phyloP scores from a whole-genome alignment of 2,329 filamentous ascomycete genomes.

The Nemania serpens region DNA sequence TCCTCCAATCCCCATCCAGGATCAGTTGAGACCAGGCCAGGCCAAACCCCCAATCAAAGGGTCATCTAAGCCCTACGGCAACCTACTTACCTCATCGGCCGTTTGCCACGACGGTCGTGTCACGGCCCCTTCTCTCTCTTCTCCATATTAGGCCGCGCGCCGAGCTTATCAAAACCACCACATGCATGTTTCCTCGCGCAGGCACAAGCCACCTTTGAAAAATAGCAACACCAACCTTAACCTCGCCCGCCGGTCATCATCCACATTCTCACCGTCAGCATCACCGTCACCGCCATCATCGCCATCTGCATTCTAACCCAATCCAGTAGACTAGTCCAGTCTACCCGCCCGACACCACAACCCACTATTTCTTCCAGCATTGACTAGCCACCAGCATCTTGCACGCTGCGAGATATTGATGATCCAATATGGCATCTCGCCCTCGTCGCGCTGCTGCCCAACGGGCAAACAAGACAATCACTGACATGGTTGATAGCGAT shows the following conservation, averaged over 20 bases:
- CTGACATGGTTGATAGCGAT: conserved; percentile 58
- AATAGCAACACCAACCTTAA: conserved; percentile 8
- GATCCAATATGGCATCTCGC: conserved; percentile 39
- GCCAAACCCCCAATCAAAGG: conserved; percentile 28
- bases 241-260: not conserved
- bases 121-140: conserved; percentile 26
- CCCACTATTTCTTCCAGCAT: not conserved
- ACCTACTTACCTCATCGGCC: conserved; percentile 31
- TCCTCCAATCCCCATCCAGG: conserved; percentile 38
- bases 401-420: conserved; percentile 2
- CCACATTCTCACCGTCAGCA: conserved; percentile 1
- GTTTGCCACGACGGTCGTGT: conserved; percentile 36
- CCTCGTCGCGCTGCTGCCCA: conserved; percentile 52
- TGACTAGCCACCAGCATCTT: not conserved
- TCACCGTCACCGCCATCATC: not conserved
- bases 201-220: conserved; percentile 36
- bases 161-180: conserved; percentile 39
- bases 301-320: not conserved
- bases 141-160: conserved; percentile 31
- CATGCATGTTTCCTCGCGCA: conserved; percentile 12
- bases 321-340: conserved; percentile 7
- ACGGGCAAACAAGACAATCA: conserved; percentile 51
- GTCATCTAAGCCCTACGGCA: conserved; percentile 28
- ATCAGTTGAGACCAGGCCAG: conserved; percentile 22
- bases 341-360: not conserved